Evolutionary conservation across 1,284 basidiomycete species (phyloP), one percentile per base, ranked within the genome.

Genomic region (Sphaerobolus stellatus): DNA sequence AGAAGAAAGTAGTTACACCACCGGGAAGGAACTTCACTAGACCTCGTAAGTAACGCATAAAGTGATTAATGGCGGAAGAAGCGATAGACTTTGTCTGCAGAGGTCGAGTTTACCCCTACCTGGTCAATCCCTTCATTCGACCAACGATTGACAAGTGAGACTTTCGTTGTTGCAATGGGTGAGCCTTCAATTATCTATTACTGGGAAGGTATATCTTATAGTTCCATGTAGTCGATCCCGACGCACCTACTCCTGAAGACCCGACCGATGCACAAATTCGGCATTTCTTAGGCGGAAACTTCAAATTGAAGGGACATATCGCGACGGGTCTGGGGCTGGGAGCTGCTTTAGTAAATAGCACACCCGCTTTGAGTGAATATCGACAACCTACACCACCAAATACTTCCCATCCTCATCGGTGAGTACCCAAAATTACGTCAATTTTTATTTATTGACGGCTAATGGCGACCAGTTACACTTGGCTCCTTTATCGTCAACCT

Each of bases 401-500:
- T 22, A 75, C 75, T 1, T 79, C 77, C 44, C 74, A 75, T 61
- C 73, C 77, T n/a, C 78, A 81, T 58, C 69, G 77, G 78, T 79
- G 53, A 60, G 70, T 61, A n/a, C n/a, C n/a, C n/a, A n/a, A n/a
- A n/a, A n/a, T n/a, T n/a, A 50, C 28, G 14, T 48, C 14, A 25
- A 46, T 55, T 40, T 40, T n/a, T 24, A 48, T 5, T 34, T 25
- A 28, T 18, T 25, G 33, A n/a, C n/a, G n/a, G n/a, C n/a, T 28
- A 27, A 41, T 24, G 38, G 22, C 40, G 46, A 28, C 40, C 40
- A 76, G 74, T 33, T 77, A 77, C 53, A 67, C 71, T 3, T 80
- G 80, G 65, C 65, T 81, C 34, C 65, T 79, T 4, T 81, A 75
- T 65, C 68, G 72, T 7, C 79, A 81, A 55, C 70, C 78, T 3